Base-by-base conservation (phyloP, 169 alveolate genomes). In the Fabrea salina region DNA sequence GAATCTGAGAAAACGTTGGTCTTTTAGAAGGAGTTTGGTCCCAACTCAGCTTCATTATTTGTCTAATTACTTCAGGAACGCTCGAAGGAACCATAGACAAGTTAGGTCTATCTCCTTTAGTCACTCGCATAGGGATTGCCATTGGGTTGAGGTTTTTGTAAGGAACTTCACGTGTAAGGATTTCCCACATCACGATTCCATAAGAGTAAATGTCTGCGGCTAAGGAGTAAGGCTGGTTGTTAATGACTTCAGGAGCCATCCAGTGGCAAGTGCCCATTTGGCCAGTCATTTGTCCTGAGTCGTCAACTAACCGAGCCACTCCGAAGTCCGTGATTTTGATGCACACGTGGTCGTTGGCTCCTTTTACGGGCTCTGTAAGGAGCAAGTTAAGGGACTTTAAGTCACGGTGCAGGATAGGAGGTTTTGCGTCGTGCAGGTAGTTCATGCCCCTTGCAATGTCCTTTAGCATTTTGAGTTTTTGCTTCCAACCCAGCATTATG, bases 191-290 rank as follows among this genome's bases (percentile, higher is more conserved):
- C 37, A 95, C 96, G 44, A 95, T 91, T 53, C 85, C 94, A 40
- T 81, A 95, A 37, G 97, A 92, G 79, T 91, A 95, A n/a, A 94
- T 94, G 80, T 94, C 97, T 4, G 94, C 96, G 82, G 89, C 88
- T 37, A 85, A 86, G 56, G 92, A 77, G 59, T 94, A 94, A n/a
- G 82, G 86, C 51, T 89, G 72, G 47, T 82, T 81, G 35, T 79
- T 79, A 35, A 94, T 75, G 13, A 90, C 90, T 80, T 94, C 97
- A 19, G 97, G 97, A 43, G 97, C 97, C 97, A 94, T 94, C 97
- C 97, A 94, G 71, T 88, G 96, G 59, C 61, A 90, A 33, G 97
- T 94, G 0, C 98, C 96, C 59, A 90, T 89, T 32, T 80, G 71
- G 7, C 88, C 93, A 5, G 94, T 84, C 88, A 86, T 80, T 58